Base-by-base conservation (phyloP, 129 eudicot genomes). In the Solidago caesia region DNA sequence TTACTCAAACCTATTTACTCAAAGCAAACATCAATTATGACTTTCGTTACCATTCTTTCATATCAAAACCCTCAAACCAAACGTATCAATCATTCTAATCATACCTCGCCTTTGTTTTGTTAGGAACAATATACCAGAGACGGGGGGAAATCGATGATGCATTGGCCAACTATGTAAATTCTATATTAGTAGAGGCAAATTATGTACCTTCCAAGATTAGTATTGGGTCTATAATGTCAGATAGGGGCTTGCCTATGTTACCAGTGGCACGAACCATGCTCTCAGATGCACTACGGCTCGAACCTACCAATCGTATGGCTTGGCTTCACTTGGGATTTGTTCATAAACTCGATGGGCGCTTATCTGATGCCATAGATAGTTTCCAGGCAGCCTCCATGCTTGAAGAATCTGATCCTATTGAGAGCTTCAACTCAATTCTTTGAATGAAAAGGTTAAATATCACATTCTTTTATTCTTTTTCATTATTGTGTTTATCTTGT, bases 321-420 rank as follows among this genome's bases (percentile, higher is more conserved):
- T 92, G 96, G 98, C 88, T 82, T 75, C 87, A 90, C 79, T 82
- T 93, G 79, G 98, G 96, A 43, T 63, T 90, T 74, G 92, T 88
- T 72, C 98, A 90, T 83, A 90, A 68, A 70, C 84, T 81, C 2
- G 98, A 90, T 73, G 98, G 98, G n/a, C 79, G 96, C 13, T 26
- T 88, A 53, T 83, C 87, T 52, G 98, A 93, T 80, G 98, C 97
- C 66, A 88, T 83, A 0, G 98, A 93, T 21, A 90, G 97, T 81
- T 93, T 93, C 76, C 98, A 93, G 87, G 96, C 97, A 27, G 97
- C 98, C 42, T 80, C 96, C 44, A 85, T 93, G 89, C 98, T 94
- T 13, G 96, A 90, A 78, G 98, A 94, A 80, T 94, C 96, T 1
- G 96, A 94, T 58, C 98, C 98, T 2, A 75, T 93, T 25, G 97